A percentile compares a stretch with the other conserved stretches of the same genome.
Conservation (phyloP, 2,329 filamentous ascomycete species). For the Ustulina deusta region DNA sequence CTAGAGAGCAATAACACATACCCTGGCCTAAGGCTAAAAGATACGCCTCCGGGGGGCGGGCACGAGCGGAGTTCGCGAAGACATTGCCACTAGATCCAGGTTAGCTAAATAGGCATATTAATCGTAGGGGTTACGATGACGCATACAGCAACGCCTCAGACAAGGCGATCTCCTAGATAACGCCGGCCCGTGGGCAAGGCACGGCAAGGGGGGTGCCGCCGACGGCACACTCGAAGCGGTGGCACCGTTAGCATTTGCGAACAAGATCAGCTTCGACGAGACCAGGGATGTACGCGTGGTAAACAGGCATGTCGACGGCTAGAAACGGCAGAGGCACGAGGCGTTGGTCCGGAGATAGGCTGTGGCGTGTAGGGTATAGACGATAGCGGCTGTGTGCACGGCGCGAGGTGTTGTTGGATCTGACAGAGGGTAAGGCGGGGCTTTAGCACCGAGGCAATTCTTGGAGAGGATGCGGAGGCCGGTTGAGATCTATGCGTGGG, state of each 20-base stretch:
- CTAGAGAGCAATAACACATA: conserved; percentile 3
- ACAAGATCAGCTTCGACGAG: conserved; percentile 8
- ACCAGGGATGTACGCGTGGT: conserved; percentile 2
- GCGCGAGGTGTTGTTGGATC: neutral
- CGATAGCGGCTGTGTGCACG: neutral
- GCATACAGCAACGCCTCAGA: conserved; percentile 11
- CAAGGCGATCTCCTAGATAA: conserved; percentile 15
- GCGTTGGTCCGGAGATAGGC: neutral
- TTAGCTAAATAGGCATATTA: conserved; percentile 14
- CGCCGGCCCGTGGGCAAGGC: conserved; percentile 9
- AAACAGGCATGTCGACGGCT: conserved; percentile 2
- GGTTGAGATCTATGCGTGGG: no score
- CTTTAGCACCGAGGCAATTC: no score
- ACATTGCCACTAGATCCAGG: conserved; percentile 16
- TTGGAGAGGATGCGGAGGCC: no score
- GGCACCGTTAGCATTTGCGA: conserved; percentile 12
- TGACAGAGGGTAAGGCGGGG: no score
- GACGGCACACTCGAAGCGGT: conserved; percentile 17
- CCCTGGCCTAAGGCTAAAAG: conserved; percentile 1
- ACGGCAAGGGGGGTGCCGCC: conserved; percentile 13
- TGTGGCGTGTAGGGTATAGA: conserved; percentile 1
- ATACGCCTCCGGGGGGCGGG: conserved; percentile 6
- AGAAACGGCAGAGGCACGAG: neutral
- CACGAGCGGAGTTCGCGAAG: conserved; percentile 14
- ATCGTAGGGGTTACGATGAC: conserved; percentile 15